Conservation (phyloP, 75 land plant species). For the Sequoiadendron giganteum region DNA sequence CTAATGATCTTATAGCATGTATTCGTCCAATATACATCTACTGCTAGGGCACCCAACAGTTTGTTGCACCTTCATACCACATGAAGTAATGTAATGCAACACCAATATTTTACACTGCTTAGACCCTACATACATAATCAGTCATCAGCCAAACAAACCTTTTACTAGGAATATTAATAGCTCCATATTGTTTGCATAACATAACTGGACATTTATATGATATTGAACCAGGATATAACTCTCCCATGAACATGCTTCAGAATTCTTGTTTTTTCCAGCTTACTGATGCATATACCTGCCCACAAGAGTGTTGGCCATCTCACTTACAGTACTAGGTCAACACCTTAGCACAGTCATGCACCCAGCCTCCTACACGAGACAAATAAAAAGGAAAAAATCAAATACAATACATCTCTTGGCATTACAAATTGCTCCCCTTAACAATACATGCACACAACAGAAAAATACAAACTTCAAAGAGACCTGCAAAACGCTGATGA, state of each 20-base stretch:
- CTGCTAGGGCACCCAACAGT: neutral
- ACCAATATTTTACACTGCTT: neutral
- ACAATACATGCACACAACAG: neutral
- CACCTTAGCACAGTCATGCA: neutral
- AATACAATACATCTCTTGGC: neutral
- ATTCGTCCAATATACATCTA: neutral
- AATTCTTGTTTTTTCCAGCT: neutral
- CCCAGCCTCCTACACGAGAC: neutral
- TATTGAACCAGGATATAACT: neutral
- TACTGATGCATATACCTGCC: neutral
- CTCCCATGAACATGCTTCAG: neutral
- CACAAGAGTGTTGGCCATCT: neutral
- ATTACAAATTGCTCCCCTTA: neutral
- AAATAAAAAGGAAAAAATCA: too few species aligned
- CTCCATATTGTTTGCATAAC: neutral
- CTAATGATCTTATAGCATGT: neutral
- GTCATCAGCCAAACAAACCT: neutral
- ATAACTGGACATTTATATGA: neutral
- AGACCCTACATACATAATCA: neutral
- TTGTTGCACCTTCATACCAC: neutral
- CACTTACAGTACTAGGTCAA: neutral
- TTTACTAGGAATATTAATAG: neutral
- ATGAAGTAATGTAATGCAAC: neutral
- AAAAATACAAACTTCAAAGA: too few species aligned
- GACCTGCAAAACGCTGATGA: neutral